Evolutionary conservation across 2,329 filamentous ascomycete species (phyloP), one percentile per base, ranked within the genome.

Genomic region (Cladosporium halotolerans): DNA sequence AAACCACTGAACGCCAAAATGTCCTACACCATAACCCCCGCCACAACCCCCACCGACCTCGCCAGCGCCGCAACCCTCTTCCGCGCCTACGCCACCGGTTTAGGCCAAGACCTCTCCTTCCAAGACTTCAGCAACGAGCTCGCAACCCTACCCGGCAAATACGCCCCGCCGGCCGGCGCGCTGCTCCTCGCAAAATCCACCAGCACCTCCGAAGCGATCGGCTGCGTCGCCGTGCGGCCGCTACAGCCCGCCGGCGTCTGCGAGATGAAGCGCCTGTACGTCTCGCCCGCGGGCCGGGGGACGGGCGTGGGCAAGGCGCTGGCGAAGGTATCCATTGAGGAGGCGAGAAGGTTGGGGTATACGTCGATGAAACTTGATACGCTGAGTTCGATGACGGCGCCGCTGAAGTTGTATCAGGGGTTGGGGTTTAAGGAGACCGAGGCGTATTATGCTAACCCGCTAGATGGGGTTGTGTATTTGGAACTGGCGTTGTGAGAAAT

Each of bases 231-330:
- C 11, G 61, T 82, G 1, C 72, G 79, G 11, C 65, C 69, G 2
- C 70, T 76, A 14, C 9, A 43, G 7, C 33, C 41, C 3, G 18
- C 16, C 4, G 56, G 45, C 9, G 40, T 40, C 28, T 62, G 58
- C 56, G 81, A 84, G 63, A 77, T 83, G 69, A 84, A 84, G 62
- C 71, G 80, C 1, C 68, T 84, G 0, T 84, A 80, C 58, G 72
- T 80, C 8, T 55, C 67, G 2, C 76, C 76, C 0, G 61, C 68
- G 39, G 72, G 73, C 1, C 73, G 80, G 19, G 76, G 79, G 2
- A 58, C 70, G 10, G 78, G 79, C 0, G 62, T 79, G 1, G 79
- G 79, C 1, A 72, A 70, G 47, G 67, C 68, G 3, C 66, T 84
- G 14, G 71, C 79, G 4, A 64, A 72, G 43, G 65, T 63, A 0